phyloP scores from a whole-genome alignment of 1,284 basidiomycete species.

The Athelia psychrophila region DNA sequence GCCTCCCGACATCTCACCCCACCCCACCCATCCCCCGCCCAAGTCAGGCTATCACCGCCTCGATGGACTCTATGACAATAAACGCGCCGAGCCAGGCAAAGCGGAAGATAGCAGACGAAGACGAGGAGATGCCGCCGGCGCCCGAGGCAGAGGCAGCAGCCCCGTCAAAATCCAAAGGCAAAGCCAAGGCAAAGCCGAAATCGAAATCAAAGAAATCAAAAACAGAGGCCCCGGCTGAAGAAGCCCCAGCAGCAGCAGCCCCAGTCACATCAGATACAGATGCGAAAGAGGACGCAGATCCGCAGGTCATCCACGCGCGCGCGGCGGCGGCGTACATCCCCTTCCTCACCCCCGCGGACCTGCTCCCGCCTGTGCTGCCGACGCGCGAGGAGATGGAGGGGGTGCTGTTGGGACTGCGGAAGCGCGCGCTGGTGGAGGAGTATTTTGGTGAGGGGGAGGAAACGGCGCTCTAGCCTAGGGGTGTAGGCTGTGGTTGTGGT shows the following conservation, averaged over 20 bases:
- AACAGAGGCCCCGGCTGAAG: neutral
- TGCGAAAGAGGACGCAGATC: conserved; percentile 27
- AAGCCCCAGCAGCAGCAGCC: conserved; percentile 11
- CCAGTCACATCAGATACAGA: conserved; percentile 21
- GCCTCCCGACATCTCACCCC: conserved; percentile 48
- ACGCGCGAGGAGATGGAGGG: conserved; percentile 77
- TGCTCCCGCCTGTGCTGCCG: conserved; percentile 76
- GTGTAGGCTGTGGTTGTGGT: no score
- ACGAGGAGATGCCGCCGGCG: conserved; percentile 11
- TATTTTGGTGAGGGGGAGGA: conserved; percentile 45
- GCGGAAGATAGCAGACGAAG: conserved; percentile 48
- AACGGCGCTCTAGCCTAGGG: no score
- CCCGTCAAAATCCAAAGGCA: neutral
- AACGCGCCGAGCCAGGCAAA: conserved; percentile 33
- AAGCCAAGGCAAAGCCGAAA: neutral
- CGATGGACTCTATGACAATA: conserved; percentile 16
- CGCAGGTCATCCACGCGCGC: conserved; percentile 45
- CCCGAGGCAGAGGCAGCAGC: neutral
- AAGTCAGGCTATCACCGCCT: conserved; percentile 11
- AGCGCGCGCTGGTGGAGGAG: conserved; percentile 83
- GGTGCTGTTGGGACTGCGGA: conserved; percentile 75
- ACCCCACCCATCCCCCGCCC: conserved; percentile 51
- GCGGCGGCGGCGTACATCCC: conserved; percentile 70
- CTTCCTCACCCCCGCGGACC: conserved; percentile 70
- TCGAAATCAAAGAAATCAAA: neutral